These are phyloP conservation scores for Mycoemilia scoparia DNA, from an alignment of 192 early-diverging fungal genomes.

Conservation along the genomic window DNA sequence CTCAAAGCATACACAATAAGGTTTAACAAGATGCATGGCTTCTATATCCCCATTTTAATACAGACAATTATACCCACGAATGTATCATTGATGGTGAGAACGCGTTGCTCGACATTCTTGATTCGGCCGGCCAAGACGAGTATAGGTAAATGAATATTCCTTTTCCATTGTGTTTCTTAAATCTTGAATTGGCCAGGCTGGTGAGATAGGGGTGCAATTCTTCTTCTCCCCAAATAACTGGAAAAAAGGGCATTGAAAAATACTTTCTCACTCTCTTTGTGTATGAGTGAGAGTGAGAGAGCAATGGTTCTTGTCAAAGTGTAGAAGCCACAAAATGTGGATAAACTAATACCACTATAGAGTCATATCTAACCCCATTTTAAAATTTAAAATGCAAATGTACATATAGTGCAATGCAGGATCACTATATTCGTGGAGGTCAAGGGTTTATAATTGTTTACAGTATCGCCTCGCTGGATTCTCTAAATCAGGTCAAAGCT, in stretches of 20 bases:
- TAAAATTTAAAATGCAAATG: background rate
- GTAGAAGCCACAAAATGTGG: no score
- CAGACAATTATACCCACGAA: conserved; percentile 69
- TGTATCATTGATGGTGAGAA: conserved; percentile 61
- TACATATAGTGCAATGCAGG: conserved; percentile 50
- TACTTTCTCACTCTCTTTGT: no score
- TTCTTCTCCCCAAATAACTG: no score
- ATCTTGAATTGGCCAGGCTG: background rate
- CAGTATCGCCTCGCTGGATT: conserved; percentile 49
- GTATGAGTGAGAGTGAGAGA: no score
- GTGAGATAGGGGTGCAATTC: no score
- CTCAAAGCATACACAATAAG: no score
- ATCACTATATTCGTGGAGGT: conserved; percentile 78
- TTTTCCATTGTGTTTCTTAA: conserved; percentile 4
- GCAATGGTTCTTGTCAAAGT: no score
- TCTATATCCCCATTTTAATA: background rate
- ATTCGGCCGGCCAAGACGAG: conserved; percentile 82
- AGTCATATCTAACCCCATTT: background rate
- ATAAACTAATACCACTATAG: background rate
- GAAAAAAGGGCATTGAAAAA: no score
- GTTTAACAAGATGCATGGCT: no score
- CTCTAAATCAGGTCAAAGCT: conserved; percentile 57
- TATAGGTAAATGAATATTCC: no score
- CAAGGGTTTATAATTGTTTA: conserved; percentile 77
- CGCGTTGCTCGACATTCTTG: conserved; percentile 76